Evolutionary conservation across 176 grass and related monocot species (phyloP).

Genomic region (Panicum miliaceum): DNA sequence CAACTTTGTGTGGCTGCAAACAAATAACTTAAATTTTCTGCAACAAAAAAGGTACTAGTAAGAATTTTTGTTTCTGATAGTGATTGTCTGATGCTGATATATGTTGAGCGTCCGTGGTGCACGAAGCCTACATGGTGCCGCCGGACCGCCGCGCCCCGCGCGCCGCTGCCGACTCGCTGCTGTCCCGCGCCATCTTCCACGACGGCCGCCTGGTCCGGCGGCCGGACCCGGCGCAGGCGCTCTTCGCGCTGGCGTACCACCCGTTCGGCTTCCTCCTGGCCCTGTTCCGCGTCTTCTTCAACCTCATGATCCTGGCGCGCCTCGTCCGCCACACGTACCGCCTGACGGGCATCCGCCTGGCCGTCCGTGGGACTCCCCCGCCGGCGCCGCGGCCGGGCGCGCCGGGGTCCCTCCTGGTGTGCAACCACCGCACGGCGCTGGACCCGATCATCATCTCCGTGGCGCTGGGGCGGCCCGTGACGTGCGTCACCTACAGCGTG

Average conservation of each 20-base stretch:
- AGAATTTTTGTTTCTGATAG: too few relatives aligned
- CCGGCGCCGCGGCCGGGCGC: conserved; percentile 42
- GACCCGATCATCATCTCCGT: conserved; percentile 81
- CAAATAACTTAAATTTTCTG: too few relatives aligned
- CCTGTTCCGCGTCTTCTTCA: conserved; percentile 80
- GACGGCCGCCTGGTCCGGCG: conserved; percentile 85
- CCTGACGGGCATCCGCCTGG: conserved; percentile 70
- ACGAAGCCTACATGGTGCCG: conserved; percentile 94
- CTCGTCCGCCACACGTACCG: conserved; percentile 73
- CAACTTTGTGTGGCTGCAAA: background rate
- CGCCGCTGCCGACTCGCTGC: conserved; percentile 50
- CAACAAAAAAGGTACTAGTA: too few relatives aligned
- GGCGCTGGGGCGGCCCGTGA: conserved; percentile 63
- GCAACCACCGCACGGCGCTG: conserved; percentile 90
- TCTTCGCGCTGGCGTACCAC: conserved; percentile 71
- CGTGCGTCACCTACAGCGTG: conserved; percentile 78
- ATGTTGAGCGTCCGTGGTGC: background rate
- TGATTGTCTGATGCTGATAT: too few relatives aligned
- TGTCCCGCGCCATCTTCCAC: conserved; percentile 70
- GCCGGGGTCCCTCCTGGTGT: conserved; percentile 66
- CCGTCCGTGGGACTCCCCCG: conserved; percentile 57
- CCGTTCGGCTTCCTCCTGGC: conserved; percentile 66
- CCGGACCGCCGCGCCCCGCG: conserved; percentile 47
- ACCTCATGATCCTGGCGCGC: conserved; percentile 49
- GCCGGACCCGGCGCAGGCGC: conserved; percentile 55